Evolutionary conservation across 495 filamentous ascomycete genomes (phyloP).

Genomic region (Friedmanniomyces simplex): DNA sequence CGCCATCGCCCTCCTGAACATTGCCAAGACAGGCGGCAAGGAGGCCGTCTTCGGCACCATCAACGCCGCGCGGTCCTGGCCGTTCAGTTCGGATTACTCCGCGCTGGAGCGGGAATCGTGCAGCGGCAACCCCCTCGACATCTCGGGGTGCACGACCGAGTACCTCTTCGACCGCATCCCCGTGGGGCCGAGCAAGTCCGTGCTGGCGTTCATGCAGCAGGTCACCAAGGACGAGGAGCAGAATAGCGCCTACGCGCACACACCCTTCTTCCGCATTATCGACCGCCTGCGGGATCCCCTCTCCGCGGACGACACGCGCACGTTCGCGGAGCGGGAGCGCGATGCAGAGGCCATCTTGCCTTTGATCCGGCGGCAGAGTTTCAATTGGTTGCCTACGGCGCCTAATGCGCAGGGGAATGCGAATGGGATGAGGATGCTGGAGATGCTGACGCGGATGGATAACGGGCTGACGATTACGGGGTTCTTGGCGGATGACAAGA

Average conservation of each 20-base stretch:
- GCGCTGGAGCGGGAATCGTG: not conserved
- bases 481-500: conserved; percentile 11
- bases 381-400: conserved; percentile 11
- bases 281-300: not conserved
- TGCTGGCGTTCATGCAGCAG: conserved; percentile 11
- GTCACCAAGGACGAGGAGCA: conserved; percentile 7
- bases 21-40: conserved; percentile 2
- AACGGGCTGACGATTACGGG: conserved; percentile 12
- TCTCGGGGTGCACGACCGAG: conserved; percentile 10
- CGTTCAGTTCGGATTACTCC: conserved; percentile 9
- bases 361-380: conserved; percentile 8
- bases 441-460: conserved; percentile 12
- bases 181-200: not conserved
- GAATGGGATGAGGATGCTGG: not conserved
- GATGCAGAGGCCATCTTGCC: conserved; percentile 6
- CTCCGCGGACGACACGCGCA: conserved; percentile 3
- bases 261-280: conserved; percentile 8
- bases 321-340: conserved; percentile 3
- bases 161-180: conserved; percentile 11
- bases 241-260: conserved; percentile 6
- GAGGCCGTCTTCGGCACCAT: conserved; percentile 13
- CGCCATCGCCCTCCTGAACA: conserved; percentile 11
- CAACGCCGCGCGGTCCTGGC: conserved; percentile 10
- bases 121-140: conserved; percentile 8
- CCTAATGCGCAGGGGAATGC: not conserved